Evolutionary conservation across 257 asterid species (phyloP).

Genomic region (Lantana camara): DNA sequence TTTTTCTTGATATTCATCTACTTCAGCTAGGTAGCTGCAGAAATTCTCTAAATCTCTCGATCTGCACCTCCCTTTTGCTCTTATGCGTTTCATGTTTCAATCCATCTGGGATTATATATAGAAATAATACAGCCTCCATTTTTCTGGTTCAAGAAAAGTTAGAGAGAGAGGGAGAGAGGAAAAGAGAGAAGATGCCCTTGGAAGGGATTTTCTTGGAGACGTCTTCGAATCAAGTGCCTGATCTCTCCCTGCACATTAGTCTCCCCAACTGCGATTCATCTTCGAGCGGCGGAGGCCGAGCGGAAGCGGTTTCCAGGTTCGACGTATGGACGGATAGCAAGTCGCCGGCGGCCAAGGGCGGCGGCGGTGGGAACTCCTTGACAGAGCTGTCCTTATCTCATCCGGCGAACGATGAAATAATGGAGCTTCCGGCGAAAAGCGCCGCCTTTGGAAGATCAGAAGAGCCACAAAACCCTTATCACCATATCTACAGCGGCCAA

Average conservation of each 20-base stretch:
- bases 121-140: background rate
- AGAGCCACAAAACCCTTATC: conserved; percentile 56
- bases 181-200: conserved; percentile 53
- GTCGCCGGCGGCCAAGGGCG: background rate
- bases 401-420: conserved; percentile 35
- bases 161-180: conserved; percentile 22
- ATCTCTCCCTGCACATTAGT: conserved; percentile 87
- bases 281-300: conserved; percentile 31
- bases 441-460: conserved; percentile 6
- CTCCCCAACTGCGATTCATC: conserved; percentile 59
- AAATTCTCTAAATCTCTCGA: no score
- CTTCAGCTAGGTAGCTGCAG: no score
- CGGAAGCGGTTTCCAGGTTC: conserved; percentile 26
- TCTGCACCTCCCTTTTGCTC: no score
- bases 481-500: background rate
- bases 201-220: conserved; percentile 69
- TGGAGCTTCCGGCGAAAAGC: conserved; percentile 7
- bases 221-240: conserved; percentile 51
- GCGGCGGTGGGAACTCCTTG: conserved; percentile 23
- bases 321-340: conserved; percentile 33
- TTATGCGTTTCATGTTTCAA: conserved; percentile 5
- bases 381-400: conserved; percentile 78
- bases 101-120: background rate
- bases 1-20: no score
- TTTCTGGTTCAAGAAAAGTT: conserved; percentile 14